Evolutionary conservation across 1,139 yeast genomes (phyloP), one percentile per base, ranked within the genome.

Genomic region (Pichia sp.): DNA sequence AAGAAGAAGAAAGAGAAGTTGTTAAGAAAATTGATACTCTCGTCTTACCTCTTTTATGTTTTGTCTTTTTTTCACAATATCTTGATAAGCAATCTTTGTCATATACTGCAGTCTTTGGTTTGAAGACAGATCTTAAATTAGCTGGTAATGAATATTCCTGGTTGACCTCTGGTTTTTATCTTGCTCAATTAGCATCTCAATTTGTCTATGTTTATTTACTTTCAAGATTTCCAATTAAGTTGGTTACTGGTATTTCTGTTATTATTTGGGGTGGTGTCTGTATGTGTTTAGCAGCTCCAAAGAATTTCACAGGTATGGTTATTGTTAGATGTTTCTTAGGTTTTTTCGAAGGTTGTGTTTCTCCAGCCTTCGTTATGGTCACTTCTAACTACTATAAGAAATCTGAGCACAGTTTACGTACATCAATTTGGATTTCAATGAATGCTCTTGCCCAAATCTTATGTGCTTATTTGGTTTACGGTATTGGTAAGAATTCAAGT

Each of bases 131-230:
- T 45, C 42, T 51, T 3, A 22, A 40, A 4, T 24, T 55, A 24
- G 32, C 34, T 7, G 57, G 57, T 39, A 42, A 48, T 20, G 38
- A 48, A 33, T 55, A 55, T 40, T 50, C 55, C 18, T 79, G 85
- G 76, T 67, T 77, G 42, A 76, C 78, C 14, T 48, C 86, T 2
- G 75, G 79, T 34, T 81, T 82, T 61, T 75, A 76, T 54, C 68
- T 75, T 50, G 80, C 81, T 11, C 75, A 75, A 50, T 57, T 76
- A 38, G 65, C 59, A n/a, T 74, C 74, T 58, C 75, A 72, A 54
- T 65, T 50, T 21, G 21, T 42, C 12, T 47, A 41, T 42, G 37
- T 42, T 36, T 47, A 48, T 40, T 22, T 51, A 12, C 40, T 51
- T 35, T 44, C 50, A 21, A 48, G 44, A 39, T 51, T 52, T 30